Conservation (phyloP, 306 rosid species). For the Quercus wislizeni region DNA sequence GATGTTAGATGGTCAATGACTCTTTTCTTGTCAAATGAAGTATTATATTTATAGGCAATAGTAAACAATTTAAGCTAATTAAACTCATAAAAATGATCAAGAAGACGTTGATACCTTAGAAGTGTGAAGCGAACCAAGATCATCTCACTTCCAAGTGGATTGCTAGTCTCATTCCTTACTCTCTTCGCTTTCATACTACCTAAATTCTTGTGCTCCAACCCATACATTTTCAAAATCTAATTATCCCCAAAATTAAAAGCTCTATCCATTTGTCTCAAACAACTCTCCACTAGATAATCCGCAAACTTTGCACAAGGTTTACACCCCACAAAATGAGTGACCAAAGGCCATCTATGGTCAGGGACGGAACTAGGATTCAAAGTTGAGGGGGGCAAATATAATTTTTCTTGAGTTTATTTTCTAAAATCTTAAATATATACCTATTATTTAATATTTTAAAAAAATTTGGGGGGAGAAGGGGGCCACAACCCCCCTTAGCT, state of each 20-base stretch:
- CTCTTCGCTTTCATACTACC: conserved; percentile 64
- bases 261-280: conserved; percentile 85
- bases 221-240: conserved; percentile 78
- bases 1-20: too few species aligned
- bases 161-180: conserved; percentile 60
- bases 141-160: conserved; percentile 64
- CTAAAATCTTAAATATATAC: too few species aligned
- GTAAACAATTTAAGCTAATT: conserved; percentile 9
- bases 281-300: conserved; percentile 77
- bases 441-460: too few species aligned
- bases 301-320: conserved; percentile 91
- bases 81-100: conserved; percentile 3
- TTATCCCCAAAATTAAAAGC: conserved; percentile 87
- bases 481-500: too few species aligned
- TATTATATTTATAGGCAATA: neutral
- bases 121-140: conserved; percentile 78
- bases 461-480: too few species aligned
- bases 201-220: conserved; percentile 65
- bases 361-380: too few species aligned
- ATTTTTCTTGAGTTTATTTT: too few species aligned
- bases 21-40: too few species aligned
- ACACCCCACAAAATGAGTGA: conserved; percentile 93
- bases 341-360: conserved; percentile 79
- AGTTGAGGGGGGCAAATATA: too few species aligned
- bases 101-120: conserved; percentile 40